Evolutionary conservation across 2,329 filamentous ascomycete species (phyloP), one percentile per base, ranked within the genome.

Genomic region (Aspergillus hiratsukae): DNA sequence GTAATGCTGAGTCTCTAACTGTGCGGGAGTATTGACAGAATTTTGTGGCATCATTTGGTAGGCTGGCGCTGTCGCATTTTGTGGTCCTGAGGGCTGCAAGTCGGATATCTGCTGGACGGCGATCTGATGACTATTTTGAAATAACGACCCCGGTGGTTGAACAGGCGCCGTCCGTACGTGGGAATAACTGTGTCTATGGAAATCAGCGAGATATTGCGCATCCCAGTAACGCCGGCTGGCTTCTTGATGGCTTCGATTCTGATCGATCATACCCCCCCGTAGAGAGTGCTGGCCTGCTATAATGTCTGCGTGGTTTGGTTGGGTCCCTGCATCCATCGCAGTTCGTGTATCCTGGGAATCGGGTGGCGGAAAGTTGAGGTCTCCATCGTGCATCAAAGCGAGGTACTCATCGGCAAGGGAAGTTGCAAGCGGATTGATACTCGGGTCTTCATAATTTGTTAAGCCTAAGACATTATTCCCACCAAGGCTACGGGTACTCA

Each of bases 21-120:
- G 54, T 27, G 45, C 31, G 28, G 51, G 41, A 35, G 17, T 43
- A 23, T 41, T 52, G 23, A 49, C 23, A 10, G 51, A 28, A 6
- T 25, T 19, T n/a, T 25, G 51, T 4, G 54, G 19, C 28, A 51
- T 48, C 29, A 58, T 17, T 50, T 35, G 31, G 43, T 58, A 58
- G 21, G 19, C 14, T 17, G 37, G 51, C 8, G 25, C 31, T 21
- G 51, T 27, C 40, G 48, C 27, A 45, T 52, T 19, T 8, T 29
- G 57, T 17, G 48, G n/a, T 4, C 28, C 51, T 17, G 37, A 5
- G 19, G 29, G 43, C 40, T 53, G 57, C 31, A 57, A 35, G 17
- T 9, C 9, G 41, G 43, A 48, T 17, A 11, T 43, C 29, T 48
- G 48, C 11, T 56, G 50, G 29, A 45, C 45, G 28, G 43, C 51